Evolutionary conservation across 2,329 filamentous ascomycete genomes (phyloP).

Genomic region (Aspergillus floridensis): DNA sequence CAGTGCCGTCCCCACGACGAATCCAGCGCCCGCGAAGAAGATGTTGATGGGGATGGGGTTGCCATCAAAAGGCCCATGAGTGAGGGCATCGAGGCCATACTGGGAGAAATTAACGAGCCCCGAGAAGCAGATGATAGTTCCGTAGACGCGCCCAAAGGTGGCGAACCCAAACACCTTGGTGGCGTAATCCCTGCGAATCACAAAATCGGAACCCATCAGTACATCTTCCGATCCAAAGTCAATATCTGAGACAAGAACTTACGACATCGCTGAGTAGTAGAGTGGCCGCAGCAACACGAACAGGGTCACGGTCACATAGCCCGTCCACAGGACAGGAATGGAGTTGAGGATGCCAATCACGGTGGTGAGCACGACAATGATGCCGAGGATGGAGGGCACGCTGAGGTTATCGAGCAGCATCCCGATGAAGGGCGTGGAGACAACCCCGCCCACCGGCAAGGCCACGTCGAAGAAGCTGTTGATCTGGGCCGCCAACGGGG

Average conservation of each 20-base stretch:
- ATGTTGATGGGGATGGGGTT: slow-evolving; percentile 78
- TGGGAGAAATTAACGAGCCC: slow-evolving; percentile 82
- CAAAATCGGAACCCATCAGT: not conserved
- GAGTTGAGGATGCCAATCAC: slow-evolving; percentile 73
- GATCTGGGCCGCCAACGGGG: slow-evolving; percentile 61
- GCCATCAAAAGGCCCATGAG: slow-evolving; percentile 67
- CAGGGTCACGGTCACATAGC: slow-evolving; percentile 72
- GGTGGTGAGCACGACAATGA: slow-evolving; percentile 70
- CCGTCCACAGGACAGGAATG: slow-evolving; percentile 62
- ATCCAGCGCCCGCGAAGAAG: slow-evolving; percentile 60
- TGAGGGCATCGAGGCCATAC: slow-evolving; percentile 72
- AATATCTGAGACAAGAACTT: slow-evolving; percentile 26
- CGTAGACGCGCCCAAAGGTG: slow-evolving; percentile 90
- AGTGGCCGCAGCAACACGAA: slow-evolving; percentile 85
- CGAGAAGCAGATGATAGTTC: slow-evolving; percentile 80
- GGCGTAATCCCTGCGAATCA: slow-evolving; percentile 63
- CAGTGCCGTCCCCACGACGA: slow-evolving; percentile 63
- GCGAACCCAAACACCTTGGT: slow-evolving; percentile 91
- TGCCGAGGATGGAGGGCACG: slow-evolving; percentile 66
- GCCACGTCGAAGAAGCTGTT: slow-evolving; percentile 84
- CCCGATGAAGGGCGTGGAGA: slow-evolving; percentile 83
- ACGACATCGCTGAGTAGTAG: slow-evolving; percentile 85
- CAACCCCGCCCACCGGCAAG: slow-evolving; percentile 74
- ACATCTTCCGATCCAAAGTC: not conserved
- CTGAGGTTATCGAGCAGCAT: slow-evolving; percentile 72